Evolutionary conservation across 345 rosid genomes (phyloP).

Genomic region (Ceriops zippeliana): DNA sequence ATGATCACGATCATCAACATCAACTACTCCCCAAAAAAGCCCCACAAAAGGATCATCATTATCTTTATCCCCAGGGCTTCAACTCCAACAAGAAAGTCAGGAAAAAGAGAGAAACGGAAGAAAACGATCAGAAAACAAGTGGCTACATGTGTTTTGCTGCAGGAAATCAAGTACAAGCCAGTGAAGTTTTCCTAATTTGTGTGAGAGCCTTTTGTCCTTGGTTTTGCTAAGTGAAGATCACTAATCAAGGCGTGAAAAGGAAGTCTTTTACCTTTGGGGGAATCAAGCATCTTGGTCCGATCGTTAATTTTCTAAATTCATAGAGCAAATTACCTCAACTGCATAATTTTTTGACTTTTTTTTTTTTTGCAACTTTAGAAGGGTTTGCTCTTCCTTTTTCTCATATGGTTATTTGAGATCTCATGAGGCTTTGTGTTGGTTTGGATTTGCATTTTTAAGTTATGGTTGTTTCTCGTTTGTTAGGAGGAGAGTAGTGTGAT

Average conservation of each 20-base stretch:
- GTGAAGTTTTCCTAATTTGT: too few species aligned
- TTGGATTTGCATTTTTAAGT: too few species aligned
- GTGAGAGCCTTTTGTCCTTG: neutral
- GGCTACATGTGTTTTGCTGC: too few species aligned
- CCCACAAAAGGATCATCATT: slow-evolving; percentile 13
- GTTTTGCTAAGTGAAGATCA: neutral
- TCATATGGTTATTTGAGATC: neutral
- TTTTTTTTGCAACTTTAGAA: neutral
- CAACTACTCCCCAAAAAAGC: neutral
- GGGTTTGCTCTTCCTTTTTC: neutral
- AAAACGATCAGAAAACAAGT: neutral
- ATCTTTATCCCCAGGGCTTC: neutral
- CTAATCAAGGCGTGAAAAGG: neutral
- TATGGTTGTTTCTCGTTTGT: too few species aligned
- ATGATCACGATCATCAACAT: slow-evolving; percentile 1
- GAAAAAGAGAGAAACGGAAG: neutral
- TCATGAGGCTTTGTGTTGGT: neutral
- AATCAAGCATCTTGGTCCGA: slow-evolving; percentile 56
- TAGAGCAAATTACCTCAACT: neutral
- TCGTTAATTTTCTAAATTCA: slow-evolving; percentile 11
- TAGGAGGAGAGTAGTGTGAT: too few species aligned
- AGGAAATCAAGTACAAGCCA: too few species aligned
- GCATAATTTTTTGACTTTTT: neutral
- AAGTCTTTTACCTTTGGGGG: slow-evolving; percentile 22
- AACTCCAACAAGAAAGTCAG: neutral